Percentiles rank a stretch among this genome's conserved stretches.
Conservation (phyloP, 1,284 basidiomycete genomes). For the Sphaerobolus stellatus region DNA sequence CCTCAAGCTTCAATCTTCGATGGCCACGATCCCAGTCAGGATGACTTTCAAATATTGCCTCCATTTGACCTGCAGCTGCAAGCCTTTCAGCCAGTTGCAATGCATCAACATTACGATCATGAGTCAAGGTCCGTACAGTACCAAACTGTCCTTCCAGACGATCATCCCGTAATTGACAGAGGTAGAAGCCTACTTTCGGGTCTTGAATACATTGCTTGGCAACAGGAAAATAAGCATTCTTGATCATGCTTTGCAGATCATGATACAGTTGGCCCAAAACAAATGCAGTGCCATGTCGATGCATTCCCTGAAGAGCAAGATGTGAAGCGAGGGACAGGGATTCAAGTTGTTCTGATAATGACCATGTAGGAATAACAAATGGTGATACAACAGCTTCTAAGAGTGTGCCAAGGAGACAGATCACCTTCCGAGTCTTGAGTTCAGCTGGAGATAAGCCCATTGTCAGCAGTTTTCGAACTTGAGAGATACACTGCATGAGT, state of each 20-base stretch:
- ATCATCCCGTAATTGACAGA: conserved; percentile 10
- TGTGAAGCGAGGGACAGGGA: too few species aligned
- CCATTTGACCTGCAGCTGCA: conserved; percentile 29
- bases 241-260: conserved; percentile 11
- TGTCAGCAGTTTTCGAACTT: too few species aligned
- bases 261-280: conserved; percentile 7
- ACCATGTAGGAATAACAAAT: too few species aligned
- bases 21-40: conserved; percentile 38
- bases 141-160: conserved; percentile 23
- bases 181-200: conserved; percentile 1
- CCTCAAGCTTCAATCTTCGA: conserved; percentile 22
- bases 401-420: too few species aligned
- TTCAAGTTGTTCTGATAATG: too few species aligned
- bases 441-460: too few species aligned
- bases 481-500: too few species aligned
- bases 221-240: conserved; percentile 11
- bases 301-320: too few species aligned
- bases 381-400: too few species aligned
- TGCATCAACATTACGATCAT: conserved; percentile 34
- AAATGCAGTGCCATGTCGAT: too few species aligned
- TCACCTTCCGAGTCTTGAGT: too few species aligned
- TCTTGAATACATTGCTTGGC: conserved; percentile 13
- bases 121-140: conserved; percentile 31
- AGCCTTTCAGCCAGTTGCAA: conserved; percentile 29
- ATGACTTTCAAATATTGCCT: conserved; percentile 33